Evolutionary conservation across 805 yeast genomes (phyloP).

Genomic region (Kazachstania africana): DNA sequence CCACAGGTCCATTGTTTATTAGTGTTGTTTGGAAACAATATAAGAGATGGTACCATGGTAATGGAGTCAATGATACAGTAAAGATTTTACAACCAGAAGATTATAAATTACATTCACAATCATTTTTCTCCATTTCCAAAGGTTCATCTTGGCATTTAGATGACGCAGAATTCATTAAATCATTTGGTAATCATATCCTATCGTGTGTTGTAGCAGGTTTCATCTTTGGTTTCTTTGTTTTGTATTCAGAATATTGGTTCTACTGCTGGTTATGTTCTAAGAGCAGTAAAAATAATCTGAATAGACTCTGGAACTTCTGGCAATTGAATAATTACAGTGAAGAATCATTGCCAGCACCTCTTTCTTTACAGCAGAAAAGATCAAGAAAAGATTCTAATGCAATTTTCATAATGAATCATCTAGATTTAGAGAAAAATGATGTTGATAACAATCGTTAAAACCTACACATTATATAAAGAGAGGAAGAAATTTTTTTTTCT

Average conservation of each 20-base stretch:
- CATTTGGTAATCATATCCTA: constrained; percentile 59
- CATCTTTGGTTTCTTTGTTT: constrained; percentile 35
- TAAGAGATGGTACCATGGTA: constrained; percentile 53
- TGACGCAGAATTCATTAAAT: constrained; percentile 69
- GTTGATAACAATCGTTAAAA: not conserved
- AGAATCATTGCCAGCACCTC: too few relatives aligned
- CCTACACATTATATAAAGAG: too few relatives aligned
- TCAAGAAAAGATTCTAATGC: constrained; percentile 5
- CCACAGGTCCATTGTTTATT: constrained; percentile 83
- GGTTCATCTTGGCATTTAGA: constrained; percentile 91
- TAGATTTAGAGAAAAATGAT: constrained; percentile 3
- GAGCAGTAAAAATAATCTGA: constrained; percentile 1
- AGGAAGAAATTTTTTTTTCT: too few relatives aligned
- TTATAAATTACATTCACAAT: constrained; percentile 44
- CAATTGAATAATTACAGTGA: too few relatives aligned
- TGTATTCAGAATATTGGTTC: constrained; percentile 35
- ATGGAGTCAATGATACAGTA: constrained; percentile 22
- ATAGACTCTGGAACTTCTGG: too few relatives aligned
- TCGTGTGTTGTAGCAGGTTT: constrained; percentile 63
- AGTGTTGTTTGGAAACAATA: constrained; percentile 80
- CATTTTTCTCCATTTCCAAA: constrained; percentile 60
- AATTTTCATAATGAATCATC: not conserved
- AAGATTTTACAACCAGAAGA: constrained; percentile 60
- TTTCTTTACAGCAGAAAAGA: too few relatives aligned
- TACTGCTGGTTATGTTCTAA: constrained; percentile 24